Evolutionary conservation across 2,329 filamentous ascomycete genomes (phyloP).

Genomic region (Trichoderma sp.): DNA sequence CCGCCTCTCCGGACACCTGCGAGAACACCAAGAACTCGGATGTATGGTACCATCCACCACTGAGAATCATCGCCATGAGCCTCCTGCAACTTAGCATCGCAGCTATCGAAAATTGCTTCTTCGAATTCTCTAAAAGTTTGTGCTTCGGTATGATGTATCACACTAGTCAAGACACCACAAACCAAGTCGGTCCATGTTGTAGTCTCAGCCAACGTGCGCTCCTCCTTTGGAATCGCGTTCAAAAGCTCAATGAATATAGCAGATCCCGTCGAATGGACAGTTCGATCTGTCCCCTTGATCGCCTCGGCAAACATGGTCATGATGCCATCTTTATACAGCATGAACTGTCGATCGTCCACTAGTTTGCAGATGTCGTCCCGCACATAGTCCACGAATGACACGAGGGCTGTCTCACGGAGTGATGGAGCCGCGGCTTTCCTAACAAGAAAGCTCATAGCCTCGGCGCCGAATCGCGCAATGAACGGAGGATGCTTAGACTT

Average conservation of each 20-base stretch:
- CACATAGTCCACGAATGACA: conserved; percentile 69
- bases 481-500: conserved; percentile 80
- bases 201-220: conserved; percentile 48
- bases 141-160: conserved; percentile 77
- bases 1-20: conserved; percentile 80
- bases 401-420: conserved; percentile 71
- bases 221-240: conserved; percentile 51
- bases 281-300: conserved; percentile 62
- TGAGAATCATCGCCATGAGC: conserved; percentile 23
- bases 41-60: conserved; percentile 49
- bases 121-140: conserved; percentile 73
- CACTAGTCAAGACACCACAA: conserved; percentile 74
- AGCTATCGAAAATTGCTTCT: conserved; percentile 59
- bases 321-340: conserved; percentile 79
- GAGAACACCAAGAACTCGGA: conserved; percentile 66
- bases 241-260: conserved; percentile 56
- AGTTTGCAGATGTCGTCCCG: conserved; percentile 65
- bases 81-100: conserved; percentile 40
- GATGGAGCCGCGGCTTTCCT: conserved; percentile 82
- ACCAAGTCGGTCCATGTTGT: conserved; percentile 65
- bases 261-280: conserved; percentile 60
- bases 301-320: conserved; percentile 93
- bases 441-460: conserved; percentile 90
- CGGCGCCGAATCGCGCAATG: conserved; percentile 88
- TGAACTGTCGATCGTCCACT: conserved; percentile 57